phyloP scores from a whole-genome alignment of 2,329 filamentous ascomycete species.

The Aspergillus latus region DNA sequence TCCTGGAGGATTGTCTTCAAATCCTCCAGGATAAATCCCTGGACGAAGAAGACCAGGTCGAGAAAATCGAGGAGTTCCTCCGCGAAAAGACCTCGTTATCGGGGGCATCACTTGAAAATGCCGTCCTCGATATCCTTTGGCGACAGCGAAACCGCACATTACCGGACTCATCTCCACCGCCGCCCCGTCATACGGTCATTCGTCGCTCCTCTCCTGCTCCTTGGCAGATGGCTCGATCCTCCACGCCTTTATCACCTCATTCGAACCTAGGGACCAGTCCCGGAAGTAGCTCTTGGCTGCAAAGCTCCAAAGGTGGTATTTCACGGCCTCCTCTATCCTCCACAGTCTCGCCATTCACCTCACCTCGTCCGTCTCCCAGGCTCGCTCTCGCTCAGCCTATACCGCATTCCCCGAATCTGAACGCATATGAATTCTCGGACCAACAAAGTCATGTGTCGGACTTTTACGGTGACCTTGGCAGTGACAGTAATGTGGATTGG shows the following conservation, averaged over 20 bases:
- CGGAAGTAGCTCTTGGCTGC: conserved; percentile 79
- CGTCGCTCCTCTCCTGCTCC: conserved; percentile 89
- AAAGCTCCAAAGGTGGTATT: conserved; percentile 62
- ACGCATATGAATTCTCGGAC: conserved; percentile 94
- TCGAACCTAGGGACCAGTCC: conserved; percentile 73
- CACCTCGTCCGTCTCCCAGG: conserved; percentile 86
- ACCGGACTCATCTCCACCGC: conserved; percentile 72
- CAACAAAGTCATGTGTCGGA: conserved; percentile 71
- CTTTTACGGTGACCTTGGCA: conserved; percentile 85
- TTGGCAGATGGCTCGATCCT: conserved; percentile 74
- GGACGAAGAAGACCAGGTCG: conserved; percentile 93
- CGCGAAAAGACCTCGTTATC: conserved; percentile 73
- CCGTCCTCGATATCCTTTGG: conserved; percentile 88
- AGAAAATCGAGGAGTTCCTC: conserved; percentile 83
- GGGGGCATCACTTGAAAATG: conserved; percentile 83
- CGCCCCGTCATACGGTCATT: conserved; percentile 83
- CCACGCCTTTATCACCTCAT: conserved; percentile 81
- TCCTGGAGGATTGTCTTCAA: conserved; percentile 87
- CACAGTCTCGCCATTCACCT: conserved; percentile 86
- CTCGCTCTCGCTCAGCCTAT: conserved; percentile 90
- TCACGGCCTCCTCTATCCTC: conserved; percentile 71
- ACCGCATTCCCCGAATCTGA: conserved; percentile 88
- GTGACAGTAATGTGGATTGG: conserved; percentile 90
- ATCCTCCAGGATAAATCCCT: conserved; percentile 78
- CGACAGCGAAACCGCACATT: conserved; percentile 44